Evolutionary conservation across 2,329 filamentous ascomycete species (phyloP), one percentile per base, ranked within the genome.

Genomic region (Sporothrix variecibatus): DNA sequence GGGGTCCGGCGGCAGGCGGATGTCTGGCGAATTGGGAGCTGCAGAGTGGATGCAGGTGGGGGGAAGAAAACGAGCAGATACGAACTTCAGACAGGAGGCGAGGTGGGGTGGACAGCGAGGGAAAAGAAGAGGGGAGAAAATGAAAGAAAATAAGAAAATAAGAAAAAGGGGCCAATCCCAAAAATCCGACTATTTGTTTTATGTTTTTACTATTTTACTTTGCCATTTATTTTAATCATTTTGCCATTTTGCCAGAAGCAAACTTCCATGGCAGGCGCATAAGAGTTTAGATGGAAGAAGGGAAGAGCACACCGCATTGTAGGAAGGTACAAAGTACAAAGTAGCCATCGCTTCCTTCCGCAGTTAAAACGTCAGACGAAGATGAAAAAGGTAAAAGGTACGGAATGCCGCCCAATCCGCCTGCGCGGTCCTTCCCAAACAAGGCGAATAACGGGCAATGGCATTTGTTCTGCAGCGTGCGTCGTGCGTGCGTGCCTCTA

Each of bases 261-360:
- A 38, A 38, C 40, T 68, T 49, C 23, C 40, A 20, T 31, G 34
- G 60, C 20, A 43, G 60, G 15, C 28, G 71, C 73, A 65, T 73
- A 26, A 67, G 56, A 40, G 31, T 51, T 51, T 68, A 51, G 43
- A 72, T 51, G 43, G 70, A 53, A 31, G 49, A 17, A 51, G 65
- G 26, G 26, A 49, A 49, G 43, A 23, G 62, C 38, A 28, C 26
- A 26, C n/a, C 40, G 38, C 15, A 15, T 23, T 58, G 53, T 31
- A 58, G 34, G 8, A 34, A 34, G 34, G 34, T 34, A 34, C 34
- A 34, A 34, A 5, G 34, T 34, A 53, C 51, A 23, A 53, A 53
- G 20, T 23, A 20, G 38, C 38, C 40, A 43, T 51, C 65, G 26
- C 65, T 68, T 49, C 43, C 65, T 68, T 68, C 65, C 65, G 65